Percentiles rank a stretch among this genome's conserved stretches.
phyloP scores from a whole-genome alignment of 352 stramenopile genomes.

The Globisporangium viniferum region DNA sequence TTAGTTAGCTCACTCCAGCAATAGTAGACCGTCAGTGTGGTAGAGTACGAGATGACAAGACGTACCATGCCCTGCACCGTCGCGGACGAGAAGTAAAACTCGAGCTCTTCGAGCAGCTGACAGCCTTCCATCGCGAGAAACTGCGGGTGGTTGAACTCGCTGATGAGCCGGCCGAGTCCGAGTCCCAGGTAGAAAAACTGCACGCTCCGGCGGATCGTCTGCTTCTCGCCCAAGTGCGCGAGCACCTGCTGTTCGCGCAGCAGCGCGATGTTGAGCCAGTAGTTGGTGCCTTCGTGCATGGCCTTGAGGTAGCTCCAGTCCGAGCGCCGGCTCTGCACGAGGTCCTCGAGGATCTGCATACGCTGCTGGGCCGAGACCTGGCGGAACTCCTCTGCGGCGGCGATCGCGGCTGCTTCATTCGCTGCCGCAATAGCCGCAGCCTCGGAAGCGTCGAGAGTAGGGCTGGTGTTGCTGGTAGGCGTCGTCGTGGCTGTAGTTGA shows the following conservation, averaged over 20 bases:
- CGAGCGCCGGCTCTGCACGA: constrained; percentile 64
- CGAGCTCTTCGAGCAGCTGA: constrained; percentile 81
- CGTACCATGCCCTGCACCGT: constrained; percentile 77
- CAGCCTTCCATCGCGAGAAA: constrained; percentile 68
- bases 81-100: constrained; percentile 79
- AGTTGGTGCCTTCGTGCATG: constrained; percentile 77
- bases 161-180: constrained; percentile 59
- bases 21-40: background rate
- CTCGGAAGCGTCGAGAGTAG: constrained; percentile 14
- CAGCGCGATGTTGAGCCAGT: constrained; percentile 79
- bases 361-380: constrained; percentile 64
- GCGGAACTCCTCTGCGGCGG: constrained; percentile 34
- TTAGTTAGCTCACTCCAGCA: background rate
- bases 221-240: constrained; percentile 54
- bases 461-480: background rate
- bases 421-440: constrained; percentile 9
- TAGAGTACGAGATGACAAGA: background rate
- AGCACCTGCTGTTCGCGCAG: constrained; percentile 67
- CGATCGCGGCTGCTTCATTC: constrained; percentile 12
- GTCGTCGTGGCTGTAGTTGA: constrained; percentile 8
- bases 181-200: constrained; percentile 84
- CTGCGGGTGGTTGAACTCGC: constrained; percentile 48
- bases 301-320: constrained; percentile 82
- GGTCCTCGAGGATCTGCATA: constrained; percentile 68
- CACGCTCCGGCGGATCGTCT: constrained; percentile 48